These are phyloP conservation scores for Cytospora leucostoma DNA, from an alignment of 2,329 filamentous ascomycete species.

Conservation along the genomic window DNA sequence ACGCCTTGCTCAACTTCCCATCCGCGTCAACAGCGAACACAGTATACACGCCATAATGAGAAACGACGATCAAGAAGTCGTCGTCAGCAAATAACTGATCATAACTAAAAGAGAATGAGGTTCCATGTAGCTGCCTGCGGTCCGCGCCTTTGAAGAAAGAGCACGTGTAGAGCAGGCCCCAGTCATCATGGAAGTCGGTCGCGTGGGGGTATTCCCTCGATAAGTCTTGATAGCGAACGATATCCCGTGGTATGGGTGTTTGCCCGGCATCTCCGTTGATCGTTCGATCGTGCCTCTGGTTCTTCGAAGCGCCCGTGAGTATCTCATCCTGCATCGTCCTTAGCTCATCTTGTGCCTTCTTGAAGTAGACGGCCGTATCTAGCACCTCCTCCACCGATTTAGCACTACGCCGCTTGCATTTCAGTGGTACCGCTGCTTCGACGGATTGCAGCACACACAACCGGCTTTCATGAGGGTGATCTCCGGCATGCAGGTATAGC, in stretches of 20 bases:
- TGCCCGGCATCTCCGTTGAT: too few species aligned
- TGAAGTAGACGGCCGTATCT: too few species aligned
- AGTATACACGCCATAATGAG: neutral
- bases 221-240: constrained; percentile 1
- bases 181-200: neutral
- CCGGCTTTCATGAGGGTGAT: neutral
- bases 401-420: too few species aligned
- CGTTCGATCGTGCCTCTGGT: neutral
- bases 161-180: neutral
- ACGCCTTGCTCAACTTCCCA: neutral
- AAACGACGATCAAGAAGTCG: constrained; percentile 12
- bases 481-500: neutral
- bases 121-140: too few species aligned
- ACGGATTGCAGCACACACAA: neutral
- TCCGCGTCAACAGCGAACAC: constrained; percentile 16
- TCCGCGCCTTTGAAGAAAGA: neutral
- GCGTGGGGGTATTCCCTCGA: neutral
- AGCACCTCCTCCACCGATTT: neutral
- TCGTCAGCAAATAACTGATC: constrained; percentile 7
- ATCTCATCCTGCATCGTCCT: neutral
- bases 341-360: neutral
- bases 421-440: neutral
- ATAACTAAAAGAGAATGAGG: too few species aligned
- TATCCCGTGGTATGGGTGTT: neutral
- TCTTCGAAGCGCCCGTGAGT: neutral